phyloP scores from a whole-genome alignment of 495 filamentous ascomycete species.

The Cercophora scortea region DNA sequence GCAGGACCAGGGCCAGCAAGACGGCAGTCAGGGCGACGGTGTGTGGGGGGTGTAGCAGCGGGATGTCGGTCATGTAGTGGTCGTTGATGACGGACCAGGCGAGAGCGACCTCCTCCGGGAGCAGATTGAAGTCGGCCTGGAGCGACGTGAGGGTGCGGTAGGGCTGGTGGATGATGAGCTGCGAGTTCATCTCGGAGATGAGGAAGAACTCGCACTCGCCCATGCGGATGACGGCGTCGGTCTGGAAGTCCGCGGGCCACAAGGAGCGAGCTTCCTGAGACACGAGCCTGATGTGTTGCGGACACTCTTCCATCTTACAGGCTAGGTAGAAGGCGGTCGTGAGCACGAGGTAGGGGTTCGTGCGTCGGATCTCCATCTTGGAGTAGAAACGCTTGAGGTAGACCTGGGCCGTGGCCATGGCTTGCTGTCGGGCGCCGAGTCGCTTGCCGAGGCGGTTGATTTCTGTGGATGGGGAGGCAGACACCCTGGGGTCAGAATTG shows the following conservation, averaged over 20 bases:
- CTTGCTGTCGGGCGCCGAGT: constrained; percentile 79
- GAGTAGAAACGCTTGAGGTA: constrained; percentile 92
- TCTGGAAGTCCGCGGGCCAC: constrained; percentile 84
- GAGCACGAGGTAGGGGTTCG: constrained; percentile 87
- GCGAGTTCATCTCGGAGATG: constrained; percentile 90
- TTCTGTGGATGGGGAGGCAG: constrained; percentile 41
- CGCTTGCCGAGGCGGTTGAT: constrained; percentile 72
- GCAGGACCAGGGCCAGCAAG: constrained; percentile 75
- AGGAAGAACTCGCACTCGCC: constrained; percentile 96
- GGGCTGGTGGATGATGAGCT: constrained; percentile 94
- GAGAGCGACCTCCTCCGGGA: constrained; percentile 67
- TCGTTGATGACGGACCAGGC: constrained; percentile 92
- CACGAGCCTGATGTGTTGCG: constrained; percentile 88
- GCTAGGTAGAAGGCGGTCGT: constrained; percentile 90
- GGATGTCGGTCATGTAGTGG: constrained; percentile 89
- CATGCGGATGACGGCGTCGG: constrained; percentile 71
- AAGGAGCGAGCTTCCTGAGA: constrained; percentile 76
- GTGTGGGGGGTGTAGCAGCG: constrained; percentile 81
- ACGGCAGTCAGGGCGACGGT: constrained; percentile 87
- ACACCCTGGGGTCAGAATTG: too few relatives aligned
- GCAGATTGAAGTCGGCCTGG: constrained; percentile 59
- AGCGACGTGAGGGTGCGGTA: constrained; percentile 80
- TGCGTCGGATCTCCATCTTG: constrained; percentile 82
- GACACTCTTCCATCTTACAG: constrained; percentile 97
- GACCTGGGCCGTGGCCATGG: constrained; percentile 87